Conservation (phyloP, 2,329 filamentous ascomycete genomes). For the Sarocladium kiliense region DNA sequence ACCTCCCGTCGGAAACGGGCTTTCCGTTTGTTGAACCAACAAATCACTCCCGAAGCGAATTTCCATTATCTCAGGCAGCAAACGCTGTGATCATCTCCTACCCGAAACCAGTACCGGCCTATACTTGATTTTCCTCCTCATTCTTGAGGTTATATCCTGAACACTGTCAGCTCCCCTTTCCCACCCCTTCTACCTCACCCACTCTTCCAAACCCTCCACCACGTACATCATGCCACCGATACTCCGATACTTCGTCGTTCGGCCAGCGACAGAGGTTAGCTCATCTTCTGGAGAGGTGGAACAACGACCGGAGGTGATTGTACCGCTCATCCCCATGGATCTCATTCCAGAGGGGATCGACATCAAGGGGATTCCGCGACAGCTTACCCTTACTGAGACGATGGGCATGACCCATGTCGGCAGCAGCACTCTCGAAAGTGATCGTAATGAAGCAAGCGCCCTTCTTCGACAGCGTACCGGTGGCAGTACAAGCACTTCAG, state of each 20-base stretch:
- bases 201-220: not conserved
- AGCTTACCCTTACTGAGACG: slow-evolving; percentile 32
- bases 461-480: not conserved
- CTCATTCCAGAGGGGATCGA: slow-evolving; percentile 43
- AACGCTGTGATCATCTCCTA: too few species aligned
- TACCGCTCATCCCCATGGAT: slow-evolving; percentile 51
- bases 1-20: not conserved
- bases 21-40: not conserved
- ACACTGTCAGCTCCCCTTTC: too few species aligned
- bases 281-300: slow-evolving; percentile 17
- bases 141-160: not conserved
- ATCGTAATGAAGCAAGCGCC: not conserved
- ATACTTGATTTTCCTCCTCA: too few species aligned
- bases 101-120: too few species aligned
- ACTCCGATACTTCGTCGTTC: slow-evolving; percentile 36
- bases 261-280: slow-evolving; percentile 25
- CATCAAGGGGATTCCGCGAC: slow-evolving; percentile 37
- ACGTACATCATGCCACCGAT: slow-evolving; percentile 15
- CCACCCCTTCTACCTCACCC: not conserved
- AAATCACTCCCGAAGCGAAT: not conserved
- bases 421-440: not conserved
- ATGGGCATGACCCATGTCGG: slow-evolving; percentile 34
- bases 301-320: slow-evolving; percentile 28
- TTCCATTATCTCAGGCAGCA: too few species aligned
- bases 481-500: not conserved